Percentiles rank a stretch among this genome's conserved stretches.
These are phyloP conservation scores for Kingdonia uniflora DNA, from an alignment of 164 flowering plant genomes.

Conservation along the genomic window DNA sequence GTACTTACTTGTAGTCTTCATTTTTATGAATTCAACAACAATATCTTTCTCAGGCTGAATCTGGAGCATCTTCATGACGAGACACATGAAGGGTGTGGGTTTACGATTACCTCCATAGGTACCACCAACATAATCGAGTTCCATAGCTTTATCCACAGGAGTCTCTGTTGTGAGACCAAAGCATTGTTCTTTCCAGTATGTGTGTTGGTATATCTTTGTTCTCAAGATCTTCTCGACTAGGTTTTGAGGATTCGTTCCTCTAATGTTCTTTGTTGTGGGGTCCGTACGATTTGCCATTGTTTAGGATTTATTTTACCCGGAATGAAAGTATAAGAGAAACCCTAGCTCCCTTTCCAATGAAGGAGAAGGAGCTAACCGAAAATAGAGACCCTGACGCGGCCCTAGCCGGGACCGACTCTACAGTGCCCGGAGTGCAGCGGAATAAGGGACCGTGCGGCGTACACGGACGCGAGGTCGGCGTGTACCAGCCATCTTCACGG, in stretches of 20 bases:
- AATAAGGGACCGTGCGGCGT: too few relatives aligned
- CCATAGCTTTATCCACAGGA: constrained; percentile 98
- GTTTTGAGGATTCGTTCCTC: constrained; percentile 93
- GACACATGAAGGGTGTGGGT: constrained; percentile 91
- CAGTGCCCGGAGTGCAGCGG: too few relatives aligned
- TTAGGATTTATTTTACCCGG: not conserved
- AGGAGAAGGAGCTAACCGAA: too few relatives aligned
- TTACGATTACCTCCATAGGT: constrained; percentile 81
- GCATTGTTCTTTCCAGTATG: constrained; percentile 98
- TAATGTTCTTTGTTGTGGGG: constrained; percentile 76
- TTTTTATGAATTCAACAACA: constrained; percentile 96
- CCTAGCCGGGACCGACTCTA: too few relatives aligned
- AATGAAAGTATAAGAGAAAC: too few relatives aligned
- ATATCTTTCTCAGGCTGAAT: constrained; percentile 98
- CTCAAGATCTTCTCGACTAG: constrained; percentile 89
- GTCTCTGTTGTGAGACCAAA: constrained; percentile 96
- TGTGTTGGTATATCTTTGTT: constrained; percentile 82
- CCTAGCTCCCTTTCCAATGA: constrained; percentile 3
- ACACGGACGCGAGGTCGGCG: too few relatives aligned
- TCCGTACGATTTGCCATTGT: constrained; percentile 96
- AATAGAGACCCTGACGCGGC: too few relatives aligned
- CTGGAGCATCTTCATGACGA: constrained; percentile 93
- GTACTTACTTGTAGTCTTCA: constrained; percentile 78
- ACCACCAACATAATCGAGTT: constrained; percentile 89
- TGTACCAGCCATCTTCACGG: too few relatives aligned